Evolutionary conservation across 768 basidiomycete species (phyloP).

Genomic region (Guyanaporus albipodus): DNA sequence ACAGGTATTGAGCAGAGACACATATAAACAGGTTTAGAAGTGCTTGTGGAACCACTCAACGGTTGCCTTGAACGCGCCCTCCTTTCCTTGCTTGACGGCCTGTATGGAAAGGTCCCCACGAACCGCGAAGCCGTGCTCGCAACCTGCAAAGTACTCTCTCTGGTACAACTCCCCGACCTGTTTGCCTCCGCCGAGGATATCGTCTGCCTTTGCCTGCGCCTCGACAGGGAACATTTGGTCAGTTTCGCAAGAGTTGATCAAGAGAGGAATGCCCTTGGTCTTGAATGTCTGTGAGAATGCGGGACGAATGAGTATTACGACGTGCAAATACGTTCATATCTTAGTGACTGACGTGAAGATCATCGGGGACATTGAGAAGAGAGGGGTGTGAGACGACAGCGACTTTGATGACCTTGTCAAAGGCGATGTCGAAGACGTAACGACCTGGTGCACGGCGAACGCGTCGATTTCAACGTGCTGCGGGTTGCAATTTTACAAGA

Average conservation of each 20-base stretch:
- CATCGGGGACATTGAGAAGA: constrained; percentile 34
- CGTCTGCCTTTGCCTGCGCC: constrained; percentile 42
- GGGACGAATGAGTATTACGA: neutral
- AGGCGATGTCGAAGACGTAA: constrained; percentile 45
- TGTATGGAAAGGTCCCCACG: constrained; percentile 46
- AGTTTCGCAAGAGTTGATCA: constrained; percentile 62
- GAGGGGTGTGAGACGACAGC: constrained; percentile 47
- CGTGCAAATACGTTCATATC: neutral
- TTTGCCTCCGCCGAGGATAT: constrained; percentile 44
- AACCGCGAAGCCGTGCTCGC: constrained; percentile 54
- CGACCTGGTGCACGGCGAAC: constrained; percentile 34
- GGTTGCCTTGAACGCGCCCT: constrained; percentile 46
- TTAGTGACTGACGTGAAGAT: constrained; percentile 52
- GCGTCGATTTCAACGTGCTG: no score
- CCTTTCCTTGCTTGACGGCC: constrained; percentile 56
- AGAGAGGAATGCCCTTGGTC: constrained; percentile 48
- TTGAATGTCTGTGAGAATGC: constrained; percentile 46
- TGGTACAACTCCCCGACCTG: constrained; percentile 41
- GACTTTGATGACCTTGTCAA: constrained; percentile 37
- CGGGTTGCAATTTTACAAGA: no score
- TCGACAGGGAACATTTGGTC: constrained; percentile 51
- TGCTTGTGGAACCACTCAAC: constrained; percentile 51
- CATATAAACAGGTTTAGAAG: constrained; percentile 11
- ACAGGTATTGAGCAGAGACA: neutral
- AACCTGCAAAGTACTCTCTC: constrained; percentile 32